phyloP scores from a whole-genome alignment of 2,329 filamentous ascomycete species.

The Fusarium brevicatenulatum region DNA sequence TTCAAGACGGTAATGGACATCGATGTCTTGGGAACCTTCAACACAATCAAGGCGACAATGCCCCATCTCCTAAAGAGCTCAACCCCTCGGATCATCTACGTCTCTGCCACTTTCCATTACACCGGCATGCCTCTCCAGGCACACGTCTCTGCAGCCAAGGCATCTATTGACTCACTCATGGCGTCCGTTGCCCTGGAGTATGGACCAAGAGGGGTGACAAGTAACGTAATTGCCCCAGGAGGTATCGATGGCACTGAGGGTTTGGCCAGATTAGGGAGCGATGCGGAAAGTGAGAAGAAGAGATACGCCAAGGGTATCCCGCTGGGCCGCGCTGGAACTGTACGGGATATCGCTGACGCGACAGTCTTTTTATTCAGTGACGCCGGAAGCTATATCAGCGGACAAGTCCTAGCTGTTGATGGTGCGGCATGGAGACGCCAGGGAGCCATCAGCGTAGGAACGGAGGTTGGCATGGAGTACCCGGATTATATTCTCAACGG shows the following conservation, averaged over 20 bases:
- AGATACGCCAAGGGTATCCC: slow-evolving; percentile 66
- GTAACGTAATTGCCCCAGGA: slow-evolving; percentile 89
- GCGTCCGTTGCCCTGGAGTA: slow-evolving; percentile 86
- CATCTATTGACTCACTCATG: slow-evolving; percentile 86
- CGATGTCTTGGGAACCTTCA: slow-evolving; percentile 91
- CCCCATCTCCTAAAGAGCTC: slow-evolving; percentile 84
- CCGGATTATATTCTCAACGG: slow-evolving; percentile 59
- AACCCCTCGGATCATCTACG: slow-evolving; percentile 82
- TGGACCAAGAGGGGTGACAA: slow-evolving; percentile 85
- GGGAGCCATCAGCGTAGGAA: slow-evolving; percentile 57
- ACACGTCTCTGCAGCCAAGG: slow-evolving; percentile 92
- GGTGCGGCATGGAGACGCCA: slow-evolving; percentile 67
- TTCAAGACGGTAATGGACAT: slow-evolving; percentile 98
- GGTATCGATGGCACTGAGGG: slow-evolving; percentile 88
- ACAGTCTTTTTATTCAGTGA: slow-evolving; percentile 91
- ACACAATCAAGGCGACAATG: slow-evolving; percentile 92
- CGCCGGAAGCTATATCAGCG: slow-evolving; percentile 86
- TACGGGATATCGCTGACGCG: slow-evolving; percentile 91
- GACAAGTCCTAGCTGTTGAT: slow-evolving; percentile 80
- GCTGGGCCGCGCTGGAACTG: slow-evolving; percentile 77
- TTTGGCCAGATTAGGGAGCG: slow-evolving; percentile 69
- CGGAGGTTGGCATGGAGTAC: slow-evolving; percentile 61
- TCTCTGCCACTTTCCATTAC: slow-evolving; percentile 93
- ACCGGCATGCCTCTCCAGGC: slow-evolving; percentile 85
- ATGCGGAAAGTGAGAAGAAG: slow-evolving; percentile 46